Evolutionary conservation across 2,329 filamentous ascomycete genomes (phyloP), one percentile per base, ranked within the genome.

Genomic region (Fusarium sp.): DNA sequence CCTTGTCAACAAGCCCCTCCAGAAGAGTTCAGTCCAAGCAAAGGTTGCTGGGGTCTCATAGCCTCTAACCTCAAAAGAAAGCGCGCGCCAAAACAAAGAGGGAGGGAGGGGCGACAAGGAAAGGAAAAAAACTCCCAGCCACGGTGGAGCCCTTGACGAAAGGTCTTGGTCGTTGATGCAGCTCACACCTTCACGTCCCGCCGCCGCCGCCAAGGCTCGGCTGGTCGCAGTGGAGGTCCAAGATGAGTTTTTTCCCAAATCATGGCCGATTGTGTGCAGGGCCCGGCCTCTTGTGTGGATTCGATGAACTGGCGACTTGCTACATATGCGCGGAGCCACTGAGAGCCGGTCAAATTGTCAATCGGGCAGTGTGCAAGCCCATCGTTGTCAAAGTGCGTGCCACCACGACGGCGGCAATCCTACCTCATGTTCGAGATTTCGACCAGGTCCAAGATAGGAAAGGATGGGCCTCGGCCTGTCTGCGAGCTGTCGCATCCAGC

Each of bases 1-100:
- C 71, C 70, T 54, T 64, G 58, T 57, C 70, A 62, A 68, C 58
- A 65, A 63, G 62, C 68, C 68, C 67, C 68, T 70, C 68, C 68
- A 70, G 58, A 54, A 70, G 14, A 65, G 54, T 70, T 62, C 34
- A 50, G 51, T 64, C 68, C 65, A 61, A 53, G 61, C 65, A 68
- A 69, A 69, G 54, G 50, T 58, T 66, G 49, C 64, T 58, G 31
- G 58, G 67, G 29, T 27, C 40, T 20, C 23, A 20, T 54, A 46
- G 62, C 54, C 49, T 64, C 67, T 65, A 62, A 50, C 51, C 56
- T 54, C 23, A 46, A 61, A 61, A 61, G 36, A 64, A 42, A 70
- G 54, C 57, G 64, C 62, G 62, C 56, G 46, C 63, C 56, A 70
- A 67, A 57, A 54, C 16, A 42, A 56, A 16, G 54, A 36, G 18